These are phyloP conservation scores for Penicillium concentricum DNA, from an alignment of 2,329 filamentous ascomycete genomes.

Conservation along the genomic window DNA sequence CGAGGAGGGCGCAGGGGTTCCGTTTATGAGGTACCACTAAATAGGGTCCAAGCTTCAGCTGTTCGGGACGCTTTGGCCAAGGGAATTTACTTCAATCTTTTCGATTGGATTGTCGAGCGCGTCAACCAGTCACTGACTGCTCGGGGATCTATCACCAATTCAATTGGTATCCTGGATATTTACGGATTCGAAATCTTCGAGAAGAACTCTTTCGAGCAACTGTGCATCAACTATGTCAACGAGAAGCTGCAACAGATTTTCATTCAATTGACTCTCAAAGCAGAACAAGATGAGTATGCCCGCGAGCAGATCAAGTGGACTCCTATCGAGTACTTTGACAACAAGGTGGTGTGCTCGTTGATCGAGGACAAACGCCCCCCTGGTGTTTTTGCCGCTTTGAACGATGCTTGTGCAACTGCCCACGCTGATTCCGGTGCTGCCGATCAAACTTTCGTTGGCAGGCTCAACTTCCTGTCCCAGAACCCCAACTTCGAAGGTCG, in stretches of 20 bases:
- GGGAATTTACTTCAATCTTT: slow-evolving; percentile 96
- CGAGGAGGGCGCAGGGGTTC: slow-evolving; percentile 65
- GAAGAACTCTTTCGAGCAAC: slow-evolving; percentile 97
- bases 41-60: slow-evolving; percentile 78
- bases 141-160: slow-evolving; percentile 71
- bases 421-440: slow-evolving; percentile 93
- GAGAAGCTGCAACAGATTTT: slow-evolving; percentile 99
- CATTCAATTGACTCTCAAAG: slow-evolving; percentile 93
- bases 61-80: slow-evolving; percentile 90
- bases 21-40: slow-evolving; percentile 73
- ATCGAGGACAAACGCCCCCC: slow-evolving; percentile 90
- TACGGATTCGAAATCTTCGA: slow-evolving; percentile 99
- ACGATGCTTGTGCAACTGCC: slow-evolving; percentile 97
- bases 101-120: slow-evolving; percentile 96
- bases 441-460: slow-evolving; percentile 92
- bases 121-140: slow-evolving; percentile 87
- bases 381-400: slow-evolving; percentile 91
- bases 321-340: slow-evolving; percentile 98
- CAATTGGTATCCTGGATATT: slow-evolving; percentile 96
- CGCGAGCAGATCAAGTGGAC: slow-evolving; percentile 98
- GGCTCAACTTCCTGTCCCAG: slow-evolving; percentile 79
- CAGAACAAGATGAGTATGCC: slow-evolving; percentile 96
- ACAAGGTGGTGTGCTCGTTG: slow-evolving; percentile 96
- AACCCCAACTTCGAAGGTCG: slow-evolving; percentile 89
- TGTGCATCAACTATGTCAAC: slow-evolving; percentile 99